A percentile compares a stretch with the other conserved stretches of the same genome.
Conservation (phyloP, 1,139 yeast genomes). For the Chernovozyma aurita region DNA sequence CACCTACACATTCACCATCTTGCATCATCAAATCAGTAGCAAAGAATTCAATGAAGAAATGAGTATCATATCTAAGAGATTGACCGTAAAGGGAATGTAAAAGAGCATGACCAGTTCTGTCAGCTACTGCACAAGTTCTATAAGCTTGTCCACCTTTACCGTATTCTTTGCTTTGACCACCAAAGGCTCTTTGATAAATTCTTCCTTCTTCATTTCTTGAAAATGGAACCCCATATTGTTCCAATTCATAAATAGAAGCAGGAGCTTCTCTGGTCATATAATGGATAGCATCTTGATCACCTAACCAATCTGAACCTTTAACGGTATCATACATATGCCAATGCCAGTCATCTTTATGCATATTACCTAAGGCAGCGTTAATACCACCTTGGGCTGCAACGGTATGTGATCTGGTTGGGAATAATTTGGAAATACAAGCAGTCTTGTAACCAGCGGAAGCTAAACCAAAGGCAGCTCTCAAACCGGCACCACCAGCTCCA, state of each 20-base stretch:
- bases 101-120: constrained; percentile 97
- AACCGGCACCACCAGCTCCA: constrained; percentile 99
- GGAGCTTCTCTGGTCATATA: constrained; percentile 99
- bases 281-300: constrained; percentile 98
- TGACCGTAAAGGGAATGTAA: constrained; percentile 96
- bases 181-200: constrained; percentile 97
- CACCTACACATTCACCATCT: constrained; percentile 95
- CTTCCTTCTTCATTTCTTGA: constrained; percentile 96
- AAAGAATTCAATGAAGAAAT: constrained; percentile 95
- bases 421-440: constrained; percentile 94
- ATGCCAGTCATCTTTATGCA: constrained; percentile 98
- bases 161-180: constrained; percentile 93
- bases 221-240: constrained; percentile 97
- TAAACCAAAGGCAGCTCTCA: constrained; percentile 96
- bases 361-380: constrained; percentile 95
- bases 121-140: constrained; percentile 99
- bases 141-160: constrained; percentile 99
- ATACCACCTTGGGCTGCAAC: constrained; percentile 99
- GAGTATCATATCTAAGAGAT: constrained; percentile 93
- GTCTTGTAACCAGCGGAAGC: constrained; percentile 97
- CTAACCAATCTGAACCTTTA: constrained; percentile 99
- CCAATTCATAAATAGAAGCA: constrained; percentile 89
- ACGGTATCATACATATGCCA: constrained; percentile 99
- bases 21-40: constrained; percentile 94
- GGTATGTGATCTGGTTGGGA: constrained; percentile 98